A percentile compares a stretch with the other conserved stretches of the same genome.
Conservation (phyloP, 2,329 filamentous ascomycete genomes). For the Geosmithia putterillii region DNA sequence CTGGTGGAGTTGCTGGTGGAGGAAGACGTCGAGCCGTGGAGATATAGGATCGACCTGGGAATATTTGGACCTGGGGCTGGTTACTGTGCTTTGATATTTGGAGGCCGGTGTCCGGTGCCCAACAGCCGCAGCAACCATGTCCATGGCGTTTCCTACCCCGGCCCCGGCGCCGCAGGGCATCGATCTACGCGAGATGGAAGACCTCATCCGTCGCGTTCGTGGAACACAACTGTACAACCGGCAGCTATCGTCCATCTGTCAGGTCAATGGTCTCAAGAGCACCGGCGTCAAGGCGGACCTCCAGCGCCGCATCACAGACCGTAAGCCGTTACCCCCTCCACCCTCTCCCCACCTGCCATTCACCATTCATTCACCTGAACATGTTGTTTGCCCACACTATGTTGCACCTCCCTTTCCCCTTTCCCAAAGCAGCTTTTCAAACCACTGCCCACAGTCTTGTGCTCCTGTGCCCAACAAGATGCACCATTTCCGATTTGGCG, state of each 20-base stretch:
- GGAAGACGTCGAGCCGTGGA: not conserved
- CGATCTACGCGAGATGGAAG: slow-evolving; percentile 24
- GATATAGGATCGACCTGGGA: no score
- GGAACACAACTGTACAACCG: slow-evolving; percentile 35
- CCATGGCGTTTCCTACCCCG: not conserved
- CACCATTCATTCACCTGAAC: not conserved
- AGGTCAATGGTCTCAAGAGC: slow-evolving; percentile 59
- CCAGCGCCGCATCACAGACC: slow-evolving; percentile 62
- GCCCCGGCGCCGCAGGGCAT: slow-evolving; percentile 34
- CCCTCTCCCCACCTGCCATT: not conserved
- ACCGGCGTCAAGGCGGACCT: slow-evolving; percentile 78
- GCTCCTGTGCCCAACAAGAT: not conserved
- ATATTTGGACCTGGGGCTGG: no score
- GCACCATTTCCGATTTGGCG: no score
- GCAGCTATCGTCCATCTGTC: slow-evolving; percentile 67
- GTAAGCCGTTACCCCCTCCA: slow-evolving; percentile 49
- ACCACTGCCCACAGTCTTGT: not conserved
- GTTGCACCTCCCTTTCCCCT: no score
- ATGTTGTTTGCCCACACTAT: not conserved
- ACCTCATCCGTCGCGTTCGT: slow-evolving; percentile 31
- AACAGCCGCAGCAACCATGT: not conserved
- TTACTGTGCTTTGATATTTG: no score
- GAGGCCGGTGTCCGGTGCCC: no score
- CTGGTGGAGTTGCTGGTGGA: not conserved
- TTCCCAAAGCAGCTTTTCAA: not conserved